Percentiles rank a stretch among this genome's conserved stretches.
phyloP scores from a whole-genome alignment of 345 rosid genomes.

The Hibiscus trionum region DNA sequence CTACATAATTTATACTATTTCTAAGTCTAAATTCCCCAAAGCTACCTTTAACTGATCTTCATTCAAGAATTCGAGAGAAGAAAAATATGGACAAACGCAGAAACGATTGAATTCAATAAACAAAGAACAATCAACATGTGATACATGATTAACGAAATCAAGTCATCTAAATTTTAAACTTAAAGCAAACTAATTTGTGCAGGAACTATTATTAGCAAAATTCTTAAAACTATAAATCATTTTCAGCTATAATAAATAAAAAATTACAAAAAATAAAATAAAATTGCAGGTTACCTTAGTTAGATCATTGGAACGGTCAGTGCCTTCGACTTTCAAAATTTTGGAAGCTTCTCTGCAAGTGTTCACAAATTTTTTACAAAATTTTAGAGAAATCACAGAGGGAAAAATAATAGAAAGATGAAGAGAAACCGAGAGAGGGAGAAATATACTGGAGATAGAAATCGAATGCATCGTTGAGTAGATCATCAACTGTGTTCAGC shows the following conservation, averaged over 20 bases:
- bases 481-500: conserved; percentile 58
- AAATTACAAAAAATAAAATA: not conserved
- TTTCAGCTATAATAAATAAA: not conserved
- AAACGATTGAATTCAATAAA: not conserved
- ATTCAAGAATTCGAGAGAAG: not conserved
- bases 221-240: not conserved
- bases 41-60: not conserved
- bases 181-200: not conserved
- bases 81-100: not conserved
- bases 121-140: not conserved
- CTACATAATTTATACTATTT: too few relatives aligned
- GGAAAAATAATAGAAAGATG: not conserved
- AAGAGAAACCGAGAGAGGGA: not conserved
- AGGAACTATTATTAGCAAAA: not conserved
- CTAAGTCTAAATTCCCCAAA: too few relatives aligned
- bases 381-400: not conserved
- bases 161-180: not conserved
- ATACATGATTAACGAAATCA: not conserved
- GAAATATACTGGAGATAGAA: conserved; percentile 42
- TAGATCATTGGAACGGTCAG: conserved; percentile 41
- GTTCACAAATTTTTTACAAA: not conserved
- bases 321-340: conserved; percentile 33
- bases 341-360: conserved; percentile 52
- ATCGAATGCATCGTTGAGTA: conserved; percentile 54
- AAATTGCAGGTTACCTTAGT: conserved; percentile 31